Base-by-base conservation (phyloP, 495 filamentous ascomycete genomes). In the Penicillium argentinense region DNA sequence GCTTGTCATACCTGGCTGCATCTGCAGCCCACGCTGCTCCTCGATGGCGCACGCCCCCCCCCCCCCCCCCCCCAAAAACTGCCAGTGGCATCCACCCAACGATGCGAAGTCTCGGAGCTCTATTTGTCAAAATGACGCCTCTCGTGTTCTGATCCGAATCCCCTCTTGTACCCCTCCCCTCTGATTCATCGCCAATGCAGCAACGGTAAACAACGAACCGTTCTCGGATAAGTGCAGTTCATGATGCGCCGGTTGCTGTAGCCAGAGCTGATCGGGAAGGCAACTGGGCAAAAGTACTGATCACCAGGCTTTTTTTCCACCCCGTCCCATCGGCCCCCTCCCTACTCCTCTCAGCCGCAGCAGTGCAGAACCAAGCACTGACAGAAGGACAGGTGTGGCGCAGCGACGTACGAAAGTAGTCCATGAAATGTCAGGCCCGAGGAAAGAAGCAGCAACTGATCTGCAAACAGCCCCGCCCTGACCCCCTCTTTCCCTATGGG, bases 1-100 rank as follows among this genome's bases (percentile, higher is more conserved):
- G 45, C 44, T 43, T 56, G 44, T 48, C 56, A 59, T 59, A 46
- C 45, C 42, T 36, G 44, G 45, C 40, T 48, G 52, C 40, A 56
- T 24, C 43, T 51, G 52, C 51, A 52, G 21, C 29, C 14, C 27
- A 42, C 22, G 33, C 39, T 33, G 29, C 24, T 33, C 14, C 13
- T 17, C 14, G 3, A 33, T 14, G 25, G 44, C 34, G 30, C 21
- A 22, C 19, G 30, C 34, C 37, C 38, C 38, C 33, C 44, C 29
- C 17, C 42, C 21, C 30, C 27, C 4, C 9, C 46, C 5, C 22
- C 9, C 27, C 37, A 40, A 26, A 26, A 5, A 45, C 29, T 17
- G 42, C 28, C 42, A 45, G 3, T 26, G n/a, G 25, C 23, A 39
- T 39, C 22, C 11, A 24, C 21, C n/a, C n/a, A n/a, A n/a, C n/a